Evolutionary conservation across 768 basidiomycete species (phyloP).

Genomic region (Mycena sanguinolenta): DNA sequence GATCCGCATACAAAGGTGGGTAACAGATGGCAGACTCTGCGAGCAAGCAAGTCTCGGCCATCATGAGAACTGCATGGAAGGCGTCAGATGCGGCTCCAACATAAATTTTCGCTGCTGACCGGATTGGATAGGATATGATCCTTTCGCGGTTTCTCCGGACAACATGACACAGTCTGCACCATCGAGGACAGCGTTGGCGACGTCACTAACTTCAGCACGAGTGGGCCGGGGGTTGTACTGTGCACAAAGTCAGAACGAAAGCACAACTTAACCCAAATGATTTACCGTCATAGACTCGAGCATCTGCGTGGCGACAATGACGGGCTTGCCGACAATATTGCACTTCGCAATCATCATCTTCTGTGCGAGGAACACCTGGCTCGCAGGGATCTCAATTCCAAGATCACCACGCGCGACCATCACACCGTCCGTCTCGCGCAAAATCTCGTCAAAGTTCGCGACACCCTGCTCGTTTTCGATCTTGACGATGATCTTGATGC

Average conservation of each 20-base stretch:
- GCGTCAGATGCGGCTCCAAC: constrained; percentile 8
- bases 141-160: constrained; percentile 99
- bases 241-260: constrained; percentile 14
- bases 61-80: constrained; percentile 85
- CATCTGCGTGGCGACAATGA: constrained; percentile 99
- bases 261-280: constrained; percentile 1
- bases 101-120: constrained; percentile 52
- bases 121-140: constrained; percentile 94
- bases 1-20: constrained; percentile 92
- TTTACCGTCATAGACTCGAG: constrained; percentile 98
- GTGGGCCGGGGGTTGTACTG: constrained; percentile 99
- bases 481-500: constrained; percentile 99
- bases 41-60: constrained; percentile 98
- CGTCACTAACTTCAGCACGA: constrained; percentile 98
- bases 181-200: constrained; percentile 98
- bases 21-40: constrained; percentile 97
- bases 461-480: constrained; percentile 99
- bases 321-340: constrained; percentile 97
- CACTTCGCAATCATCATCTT: constrained; percentile 99
- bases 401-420: constrained; percentile 99
- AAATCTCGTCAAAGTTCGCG: constrained; percentile 98
- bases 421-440: constrained; percentile 95
- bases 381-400: constrained; percentile 99
- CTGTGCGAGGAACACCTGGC: constrained; percentile 98
- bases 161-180: constrained; percentile 99